phyloP scores from a whole-genome alignment of 352 stramenopile genomes.

The Lagenidium giganteum region DNA sequence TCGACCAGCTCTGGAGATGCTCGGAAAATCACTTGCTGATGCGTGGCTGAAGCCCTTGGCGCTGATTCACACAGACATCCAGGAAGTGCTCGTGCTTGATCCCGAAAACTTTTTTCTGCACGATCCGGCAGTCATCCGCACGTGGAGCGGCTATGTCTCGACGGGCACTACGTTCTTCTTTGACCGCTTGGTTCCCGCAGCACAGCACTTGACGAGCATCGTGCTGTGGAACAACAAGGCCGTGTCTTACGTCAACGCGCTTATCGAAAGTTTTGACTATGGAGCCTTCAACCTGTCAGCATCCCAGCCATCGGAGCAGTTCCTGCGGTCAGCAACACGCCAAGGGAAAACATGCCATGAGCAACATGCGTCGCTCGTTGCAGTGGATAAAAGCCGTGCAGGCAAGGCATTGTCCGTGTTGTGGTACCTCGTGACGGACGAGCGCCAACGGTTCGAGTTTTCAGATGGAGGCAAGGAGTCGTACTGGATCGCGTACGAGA shows the following conservation, averaged over 20 bases:
- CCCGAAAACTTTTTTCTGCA: background rate
- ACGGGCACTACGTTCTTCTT: background rate
- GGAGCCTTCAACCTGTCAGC: no score
- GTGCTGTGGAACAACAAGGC: no score
- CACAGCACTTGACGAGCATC: background rate
- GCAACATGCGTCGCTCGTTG: slow-evolving; percentile 35
- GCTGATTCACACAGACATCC: slow-evolving; percentile 39
- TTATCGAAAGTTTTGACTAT: background rate
- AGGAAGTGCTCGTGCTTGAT: slow-evolving; percentile 31
- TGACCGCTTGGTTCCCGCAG: background rate
- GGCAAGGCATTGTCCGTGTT: slow-evolving; percentile 35
- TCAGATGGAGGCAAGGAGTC: slow-evolving; percentile 55
- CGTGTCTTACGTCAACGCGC: background rate
- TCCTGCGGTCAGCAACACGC: slow-evolving; percentile 26
- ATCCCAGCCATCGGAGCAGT: slow-evolving; percentile 21
- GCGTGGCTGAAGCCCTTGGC: slow-evolving; percentile 62
- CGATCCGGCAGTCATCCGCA: background rate
- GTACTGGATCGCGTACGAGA: slow-evolving; percentile 56
- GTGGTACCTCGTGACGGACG: slow-evolving; percentile 46
- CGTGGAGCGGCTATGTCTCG: slow-evolving; percentile 30
- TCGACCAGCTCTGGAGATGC: slow-evolving; percentile 21
- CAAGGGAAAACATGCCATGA: slow-evolving; percentile 32
- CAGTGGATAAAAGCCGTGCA: slow-evolving; percentile 32
- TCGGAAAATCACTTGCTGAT: slow-evolving; percentile 20
- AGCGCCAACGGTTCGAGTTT: slow-evolving; percentile 44